phyloP scores from a whole-genome alignment of 2,329 filamentous ascomycete species.

The Fusarium algeriense region DNA sequence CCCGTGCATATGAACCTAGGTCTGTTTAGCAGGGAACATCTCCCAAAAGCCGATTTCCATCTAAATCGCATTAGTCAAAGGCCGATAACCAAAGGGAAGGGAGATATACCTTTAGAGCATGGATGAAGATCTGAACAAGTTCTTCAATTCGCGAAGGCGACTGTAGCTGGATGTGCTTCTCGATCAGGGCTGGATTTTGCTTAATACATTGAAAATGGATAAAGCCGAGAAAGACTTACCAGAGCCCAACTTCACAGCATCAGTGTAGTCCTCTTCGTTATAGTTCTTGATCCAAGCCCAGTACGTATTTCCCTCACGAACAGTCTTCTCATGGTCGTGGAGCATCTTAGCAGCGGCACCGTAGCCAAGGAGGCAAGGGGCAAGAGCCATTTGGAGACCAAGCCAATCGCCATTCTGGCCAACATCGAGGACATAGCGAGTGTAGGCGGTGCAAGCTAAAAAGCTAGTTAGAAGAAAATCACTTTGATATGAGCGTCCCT shows the following conservation, averaged over 20 bases:
- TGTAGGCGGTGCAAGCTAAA: constrained; percentile 83
- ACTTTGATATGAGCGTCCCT: neutral
- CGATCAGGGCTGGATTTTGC: constrained; percentile 72
- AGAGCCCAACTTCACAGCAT: constrained; percentile 77
- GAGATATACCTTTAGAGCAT: constrained; percentile 79
- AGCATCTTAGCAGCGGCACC: constrained; percentile 81
- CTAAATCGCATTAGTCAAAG: constrained; percentile 45
- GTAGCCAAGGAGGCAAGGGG: constrained; percentile 93
- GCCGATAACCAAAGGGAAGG: neutral
- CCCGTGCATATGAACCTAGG: neutral
- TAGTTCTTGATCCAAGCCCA: constrained; percentile 96
- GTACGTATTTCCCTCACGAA: constrained; percentile 77
- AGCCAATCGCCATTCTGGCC: constrained; percentile 91
- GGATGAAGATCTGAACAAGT: constrained; percentile 84
- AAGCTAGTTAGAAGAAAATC: neutral
- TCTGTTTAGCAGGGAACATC: constrained; percentile 59
- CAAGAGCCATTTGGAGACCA: constrained; percentile 84
- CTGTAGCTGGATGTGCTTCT: constrained; percentile 78
- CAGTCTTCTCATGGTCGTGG: constrained; percentile 70
- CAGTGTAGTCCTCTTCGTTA: constrained; percentile 80
- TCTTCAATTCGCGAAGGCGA: constrained; percentile 83
- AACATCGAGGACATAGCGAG: constrained; percentile 87
- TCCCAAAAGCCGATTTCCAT: constrained; percentile 69
- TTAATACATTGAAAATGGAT: neutral
- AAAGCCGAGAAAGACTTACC: constrained; percentile 61